Evolutionary conservation across 768 basidiomycete species (phyloP), one percentile per base, ranked within the genome.

Genomic region (Auriscalpium vulgare): DNA sequence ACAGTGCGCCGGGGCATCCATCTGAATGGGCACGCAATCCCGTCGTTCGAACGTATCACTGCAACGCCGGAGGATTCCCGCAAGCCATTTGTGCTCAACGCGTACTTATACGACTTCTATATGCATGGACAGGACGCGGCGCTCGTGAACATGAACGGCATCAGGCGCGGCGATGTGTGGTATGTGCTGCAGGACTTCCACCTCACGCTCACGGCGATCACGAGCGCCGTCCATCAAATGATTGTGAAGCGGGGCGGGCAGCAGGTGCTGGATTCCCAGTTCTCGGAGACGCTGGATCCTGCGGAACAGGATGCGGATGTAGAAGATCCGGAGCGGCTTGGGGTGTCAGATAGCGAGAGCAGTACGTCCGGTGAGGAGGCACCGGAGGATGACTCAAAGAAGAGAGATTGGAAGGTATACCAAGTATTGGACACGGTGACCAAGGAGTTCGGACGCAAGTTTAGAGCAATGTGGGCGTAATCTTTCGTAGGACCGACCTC

Each of bases 41-140:
- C 87, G 5, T 79, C 82, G 1, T 63, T 86, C 62, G 67, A 66
- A 21, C 59, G 53, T 55, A 72, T 69, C 66, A 72, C 64, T 47
- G 37, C 62, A 34, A 58, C 37, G 19, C 55, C 47, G 10, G 62
- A 60, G 3, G 53, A 63, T 11, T 61, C 65, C 49, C 61, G 67
- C 49, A 61, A 64, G 1, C 21, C 62, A 6, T 68, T 68, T 46
- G 69, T 68, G 9, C 72, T 86, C 47, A 87, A 88, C 57, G 85
- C 83, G 0, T 86, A 86, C 62, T 66, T 88, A 14, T 69, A 79
- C 47, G 87, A 89, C 63, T 89, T 87, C 68, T 87, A 78, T 63
- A 75, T 65, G 0, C 87, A 88, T 56, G 87, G 86, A 0, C 83
- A 84, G 63, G 69, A 72, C 8, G 63, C 67, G 2, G 71, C 80